Base-by-base conservation (phyloP, 2,329 filamentous ascomycete species). In the Exserohilum turcica region DNA sequence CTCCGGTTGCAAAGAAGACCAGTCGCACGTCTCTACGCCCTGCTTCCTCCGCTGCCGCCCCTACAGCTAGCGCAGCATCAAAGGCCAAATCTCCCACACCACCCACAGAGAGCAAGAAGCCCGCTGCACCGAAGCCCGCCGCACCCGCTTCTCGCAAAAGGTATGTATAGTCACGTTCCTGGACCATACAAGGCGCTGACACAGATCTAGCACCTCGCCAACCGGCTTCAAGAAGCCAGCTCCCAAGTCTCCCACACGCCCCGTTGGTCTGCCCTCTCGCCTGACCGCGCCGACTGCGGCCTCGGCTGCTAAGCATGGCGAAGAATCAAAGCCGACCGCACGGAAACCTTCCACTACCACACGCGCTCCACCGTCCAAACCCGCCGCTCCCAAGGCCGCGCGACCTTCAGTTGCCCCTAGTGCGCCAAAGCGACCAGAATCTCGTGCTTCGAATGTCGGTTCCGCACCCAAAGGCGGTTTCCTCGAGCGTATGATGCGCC, bases 401-500 rank as follows among this genome's bases (percentile, higher is more conserved):
- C 70, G 77, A 16, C 52, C 73, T 5, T 78, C 77, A 3, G 54
- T 78, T 19, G 68, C 65, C 16, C 69, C 72, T 9, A 62, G 45
- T 42, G 60, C 65, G 31, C 51, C 57, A 37, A 87, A 84, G 72
- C 86, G 83, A 59, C 69, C 78, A 8, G 76, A 76, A 29, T 82
- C 54, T 70, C 79, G 71, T 68, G 79, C 63, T 65, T 82, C 44
- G 57, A 79, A 80, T 55, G 78, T 82, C 21, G 79, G 78, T 40
- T 81, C 82, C 40, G 82, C 82, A 15, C 79, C 88, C 1, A 87
- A 90, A 59, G 86, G 90, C 60, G 76, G 85, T 12, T 92, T 92
- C 74, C 76, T 92, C 21, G 88, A 88, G n/a, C 84, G 89, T 46
- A 91, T 92, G 89, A 92, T 88, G 85, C 80, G 89, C 35, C 89